Base-by-base conservation (phyloP, 2,329 filamentous ascomycete genomes). In the Neocucurbitaria cava region DNA sequence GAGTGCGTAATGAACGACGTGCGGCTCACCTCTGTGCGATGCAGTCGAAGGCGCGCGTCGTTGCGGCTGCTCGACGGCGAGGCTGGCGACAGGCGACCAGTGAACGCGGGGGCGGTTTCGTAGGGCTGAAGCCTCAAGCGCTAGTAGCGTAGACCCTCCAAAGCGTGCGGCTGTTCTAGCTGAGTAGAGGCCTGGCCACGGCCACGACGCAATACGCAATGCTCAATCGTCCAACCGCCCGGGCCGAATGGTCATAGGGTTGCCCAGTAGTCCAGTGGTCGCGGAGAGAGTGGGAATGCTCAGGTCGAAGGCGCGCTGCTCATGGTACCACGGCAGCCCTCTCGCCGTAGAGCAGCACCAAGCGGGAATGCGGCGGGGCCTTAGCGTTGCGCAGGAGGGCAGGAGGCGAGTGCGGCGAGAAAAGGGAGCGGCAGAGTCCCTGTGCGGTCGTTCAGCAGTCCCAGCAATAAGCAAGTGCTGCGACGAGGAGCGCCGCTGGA, bases 261-360 rank as follows among this genome's bases (percentile, higher is more conserved):
- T 31, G 13, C 53, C 11, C n/a, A n/a, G n/a, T n/a, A n/a, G n/a
- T n/a, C 33, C 20, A 9, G 18, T 35, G 33, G n/a, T 33, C 42
- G 31, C 42, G 40, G 43, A 45, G 31, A 44, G 42, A 43, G 36
- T 56, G 40, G n/a, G 18, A 35, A 35, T 31, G 33, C 46, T 46
- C 56, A 58, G 46, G 21, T 39, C 24, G 49, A 26, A 33, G 38
- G 53, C 50, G 57, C 54, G 56, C 50, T 54, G 62, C 56, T 59
- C 69, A 71, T 71, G 62, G 64, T 70, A 65, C 54, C 61, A 69
- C 68, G 56, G 58, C 59, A 61, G 65, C 65, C 62, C 59, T 62
- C 66, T 57, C 54, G 56, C 59, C 58, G 45, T 50, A 59, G 54
- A 56, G 44, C 46, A 52, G 45, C 54, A 57, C 56, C 51, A 40